Evolutionary conservation across 2,329 filamentous ascomycete species (phyloP).

Genomic region (Alternaria sp.): DNA sequence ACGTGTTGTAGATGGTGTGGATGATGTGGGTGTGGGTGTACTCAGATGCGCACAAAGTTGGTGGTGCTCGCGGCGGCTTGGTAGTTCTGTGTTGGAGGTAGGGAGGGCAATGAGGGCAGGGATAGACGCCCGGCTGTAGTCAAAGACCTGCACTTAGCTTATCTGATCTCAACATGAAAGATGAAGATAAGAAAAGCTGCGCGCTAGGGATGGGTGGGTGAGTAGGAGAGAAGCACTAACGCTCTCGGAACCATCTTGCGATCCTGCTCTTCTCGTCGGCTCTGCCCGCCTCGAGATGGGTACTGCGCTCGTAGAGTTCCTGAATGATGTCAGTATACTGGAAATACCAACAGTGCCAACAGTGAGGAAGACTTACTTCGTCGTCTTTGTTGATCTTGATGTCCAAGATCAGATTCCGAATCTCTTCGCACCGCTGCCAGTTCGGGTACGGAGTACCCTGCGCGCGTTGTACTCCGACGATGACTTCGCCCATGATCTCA

Average conservation of each 20-base stretch:
- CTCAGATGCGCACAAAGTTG: conserved; percentile 36
- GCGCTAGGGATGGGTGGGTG: background rate
- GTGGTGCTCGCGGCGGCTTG: conserved; percentile 25
- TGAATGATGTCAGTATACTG: conserved; percentile 35
- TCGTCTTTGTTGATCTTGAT: conserved; percentile 83
- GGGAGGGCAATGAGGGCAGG: conserved; percentile 29
- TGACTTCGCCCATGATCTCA: conserved; percentile 90
- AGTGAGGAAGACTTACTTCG: conserved; percentile 67
- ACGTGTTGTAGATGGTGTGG: background rate
- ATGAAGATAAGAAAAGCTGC: conserved; percentile 18
- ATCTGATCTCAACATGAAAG: conserved; percentile 19
- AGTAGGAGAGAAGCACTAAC: conserved; percentile 45
- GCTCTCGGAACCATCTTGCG: conserved; percentile 56
- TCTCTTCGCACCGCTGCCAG: conserved; percentile 71
- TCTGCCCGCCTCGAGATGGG: conserved; percentile 58
- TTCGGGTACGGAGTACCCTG: conserved; percentile 83
- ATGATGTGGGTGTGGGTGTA: background rate
- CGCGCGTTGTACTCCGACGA: conserved; percentile 89
- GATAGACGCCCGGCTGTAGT: conserved; percentile 31
- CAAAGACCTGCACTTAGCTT: conserved; percentile 31
- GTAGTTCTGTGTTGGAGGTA: conserved; percentile 36
- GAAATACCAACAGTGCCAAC: background rate
- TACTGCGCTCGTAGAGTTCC: conserved; percentile 66
- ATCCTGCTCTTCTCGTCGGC: conserved; percentile 53
- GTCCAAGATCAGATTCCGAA: conserved; percentile 79